Percentiles rank a stretch among this genome's conserved stretches.
Evolutionary conservation across 208 protist genomes (phyloP).

Genomic region (Acanthamoeba healyi): DNA sequence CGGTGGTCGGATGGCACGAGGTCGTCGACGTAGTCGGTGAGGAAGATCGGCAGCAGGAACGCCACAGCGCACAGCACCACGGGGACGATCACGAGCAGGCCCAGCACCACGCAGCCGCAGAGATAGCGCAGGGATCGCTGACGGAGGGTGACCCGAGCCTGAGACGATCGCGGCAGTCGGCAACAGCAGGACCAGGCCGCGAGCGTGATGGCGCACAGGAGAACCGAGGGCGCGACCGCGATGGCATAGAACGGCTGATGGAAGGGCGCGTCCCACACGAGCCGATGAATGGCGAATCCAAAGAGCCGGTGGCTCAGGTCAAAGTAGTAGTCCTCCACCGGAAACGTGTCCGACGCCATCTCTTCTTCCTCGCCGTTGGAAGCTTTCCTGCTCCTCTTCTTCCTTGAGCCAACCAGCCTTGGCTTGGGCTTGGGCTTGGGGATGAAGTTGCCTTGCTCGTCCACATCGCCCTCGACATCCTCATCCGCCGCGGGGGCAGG

Average conservation of each 20-base stretch:
- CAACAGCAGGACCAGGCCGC: not conserved
- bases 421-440: no score
- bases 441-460: no score
- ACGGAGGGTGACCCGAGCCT: not conserved
- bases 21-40: conserved; percentile 18
- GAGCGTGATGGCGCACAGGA: not conserved
- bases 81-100: not conserved
- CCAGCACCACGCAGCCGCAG: not conserved
- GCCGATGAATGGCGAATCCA: not conserved
- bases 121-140: not conserved
- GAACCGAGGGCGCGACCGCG: not conserved
- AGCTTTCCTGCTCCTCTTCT: not conserved
- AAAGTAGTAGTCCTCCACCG: not conserved
- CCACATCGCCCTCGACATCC: not conserved
- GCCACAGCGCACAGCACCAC: not conserved
- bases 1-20: conserved; percentile 28
- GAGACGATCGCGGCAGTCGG: not conserved
- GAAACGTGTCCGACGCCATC: not conserved
- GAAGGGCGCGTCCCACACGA: not conserved
- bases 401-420: not conserved
- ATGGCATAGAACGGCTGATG: not conserved
- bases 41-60: not conserved
- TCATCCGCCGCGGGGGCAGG: not conserved
- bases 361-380: not conserved
- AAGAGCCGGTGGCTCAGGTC: not conserved